Evolutionary conservation across 441 rosid genomes (phyloP).

Genomic region (Mallotus repandus): DNA sequence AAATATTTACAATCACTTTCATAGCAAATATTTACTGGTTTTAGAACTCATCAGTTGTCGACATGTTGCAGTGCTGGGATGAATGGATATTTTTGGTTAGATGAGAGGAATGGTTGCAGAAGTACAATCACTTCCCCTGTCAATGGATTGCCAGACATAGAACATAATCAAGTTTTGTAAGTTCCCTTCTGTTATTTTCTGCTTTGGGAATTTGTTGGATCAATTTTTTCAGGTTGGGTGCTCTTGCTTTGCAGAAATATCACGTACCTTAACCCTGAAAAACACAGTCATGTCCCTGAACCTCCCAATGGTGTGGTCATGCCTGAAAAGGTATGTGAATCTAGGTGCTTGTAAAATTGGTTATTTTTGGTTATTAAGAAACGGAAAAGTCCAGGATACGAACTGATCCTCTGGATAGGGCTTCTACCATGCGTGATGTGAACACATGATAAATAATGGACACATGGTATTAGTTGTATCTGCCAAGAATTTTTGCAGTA

Average conservation of each 20-base stretch:
- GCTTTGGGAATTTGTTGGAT: conserved; percentile 17
- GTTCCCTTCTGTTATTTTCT: conserved; percentile 31
- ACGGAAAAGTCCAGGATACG: background rate
- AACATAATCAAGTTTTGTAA: conserved; percentile 65
- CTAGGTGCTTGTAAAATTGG: conserved; percentile 5
- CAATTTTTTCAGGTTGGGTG: conserved; percentile 14
- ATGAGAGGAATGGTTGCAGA: conserved; percentile 55
- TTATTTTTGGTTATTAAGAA: conserved; percentile 7
- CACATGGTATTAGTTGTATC: background rate
- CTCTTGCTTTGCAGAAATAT: conserved; percentile 55
- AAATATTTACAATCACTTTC: background rate
- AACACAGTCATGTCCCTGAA: conserved; percentile 58
- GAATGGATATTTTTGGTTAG: conserved; percentile 79
- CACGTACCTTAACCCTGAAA: conserved; percentile 59
- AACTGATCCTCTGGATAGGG: background rate
- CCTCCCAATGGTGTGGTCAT: conserved; percentile 66
- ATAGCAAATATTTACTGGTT: conserved; percentile 17
- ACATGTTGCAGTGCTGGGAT: conserved; percentile 69
- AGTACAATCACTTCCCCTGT: conserved; percentile 56
- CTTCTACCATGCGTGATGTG: background rate
- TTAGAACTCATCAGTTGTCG: conserved; percentile 21
- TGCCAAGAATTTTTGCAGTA: background rate
- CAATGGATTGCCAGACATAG: conserved; percentile 60
- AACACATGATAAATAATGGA: background rate
- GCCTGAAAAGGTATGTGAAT: conserved; percentile 68